Evolutionary conservation across 2,329 filamentous ascomycete genomes (phyloP).

Genomic region (Tolypocladium album): DNA sequence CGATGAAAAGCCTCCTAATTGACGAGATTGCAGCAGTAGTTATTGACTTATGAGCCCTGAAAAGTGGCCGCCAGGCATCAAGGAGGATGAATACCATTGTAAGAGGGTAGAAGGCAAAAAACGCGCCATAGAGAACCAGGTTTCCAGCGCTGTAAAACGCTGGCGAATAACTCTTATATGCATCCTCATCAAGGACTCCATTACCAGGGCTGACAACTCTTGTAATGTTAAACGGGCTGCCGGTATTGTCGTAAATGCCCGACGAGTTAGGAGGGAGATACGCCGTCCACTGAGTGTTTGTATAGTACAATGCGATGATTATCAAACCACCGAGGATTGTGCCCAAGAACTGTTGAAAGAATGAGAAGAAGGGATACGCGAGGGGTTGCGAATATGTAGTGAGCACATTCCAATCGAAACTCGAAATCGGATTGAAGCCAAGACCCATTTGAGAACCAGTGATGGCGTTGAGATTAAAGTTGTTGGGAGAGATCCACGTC

Average conservation of each 20-base stretch:
- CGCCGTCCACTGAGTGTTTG: constrained; percentile 29
- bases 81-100: constrained; percentile 24
- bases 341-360: constrained; percentile 23
- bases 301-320: constrained; percentile 32
- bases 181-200: constrained; percentile 18
- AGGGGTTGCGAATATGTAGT: constrained; percentile 14
- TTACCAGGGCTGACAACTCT: constrained; percentile 29
- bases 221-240: constrained; percentile 25
- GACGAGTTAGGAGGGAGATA: constrained; percentile 39
- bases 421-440: constrained; percentile 38
- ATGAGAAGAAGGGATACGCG: constrained; percentile 26
- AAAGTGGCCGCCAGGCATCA: constrained; percentile 22
- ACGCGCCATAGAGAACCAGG: constrained; percentile 17
- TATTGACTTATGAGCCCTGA: constrained; percentile 20
- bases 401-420: constrained; percentile 36
- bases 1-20: constrained; percentile 2
- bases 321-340: constrained; percentile 23
- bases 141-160: constrained; percentile 22
- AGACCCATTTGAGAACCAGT: constrained; percentile 29
- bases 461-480: constrained; percentile 27
- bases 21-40: constrained; percentile 4
- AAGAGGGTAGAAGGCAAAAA: constrained; percentile 21
- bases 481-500: constrained; percentile 37
- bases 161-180: constrained; percentile 23
- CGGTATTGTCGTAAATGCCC: constrained; percentile 33